Evolutionary conservation across 768 basidiomycete species (phyloP).

Genomic region (Suillus tomentosus): DNA sequence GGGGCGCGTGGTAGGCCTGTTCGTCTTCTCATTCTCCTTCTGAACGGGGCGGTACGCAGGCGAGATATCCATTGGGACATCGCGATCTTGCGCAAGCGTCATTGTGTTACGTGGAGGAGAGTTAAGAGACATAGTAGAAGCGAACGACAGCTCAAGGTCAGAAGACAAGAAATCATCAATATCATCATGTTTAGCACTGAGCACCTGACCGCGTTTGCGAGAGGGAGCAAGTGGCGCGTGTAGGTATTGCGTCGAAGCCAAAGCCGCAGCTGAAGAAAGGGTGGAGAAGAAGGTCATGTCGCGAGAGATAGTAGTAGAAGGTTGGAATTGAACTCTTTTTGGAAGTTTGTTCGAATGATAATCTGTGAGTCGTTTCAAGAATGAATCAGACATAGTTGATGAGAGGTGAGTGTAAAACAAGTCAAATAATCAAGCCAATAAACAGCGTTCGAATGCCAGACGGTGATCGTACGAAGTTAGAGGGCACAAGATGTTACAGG

Average conservation of each 20-base stretch:
- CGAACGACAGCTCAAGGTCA: constrained; percentile 83
- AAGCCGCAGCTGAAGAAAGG: constrained; percentile 41
- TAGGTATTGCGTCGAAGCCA: constrained; percentile 48
- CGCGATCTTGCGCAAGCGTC: constrained; percentile 49
- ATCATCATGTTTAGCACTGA: constrained; percentile 47
- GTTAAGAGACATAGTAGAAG: constrained; percentile 78
- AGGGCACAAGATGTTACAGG: constrained; percentile 1
- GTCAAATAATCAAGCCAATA: constrained; percentile 24
- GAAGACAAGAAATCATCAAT: constrained; percentile 69
- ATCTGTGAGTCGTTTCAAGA: constrained; percentile 45
- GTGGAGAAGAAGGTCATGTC: constrained; percentile 60
- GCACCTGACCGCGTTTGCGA: constrained; percentile 50
- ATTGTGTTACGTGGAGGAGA: constrained; percentile 60
- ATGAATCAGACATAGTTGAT: constrained; percentile 31
- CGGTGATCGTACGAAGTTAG: constrained; percentile 16
- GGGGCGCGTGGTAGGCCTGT: constrained; percentile 46
- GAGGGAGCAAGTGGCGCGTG: constrained; percentile 40
- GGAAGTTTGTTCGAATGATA: constrained; percentile 47
- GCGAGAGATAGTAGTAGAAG: constrained; percentile 30
- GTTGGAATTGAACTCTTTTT: constrained; percentile 38
- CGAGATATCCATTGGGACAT: constrained; percentile 82
- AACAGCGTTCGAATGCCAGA: constrained; percentile 20
- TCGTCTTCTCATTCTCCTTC: constrained; percentile 31
- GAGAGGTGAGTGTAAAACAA: constrained; percentile 21
- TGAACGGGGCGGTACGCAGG: constrained; percentile 49